Percentiles rank a stretch among this genome's conserved stretches.
These are phyloP conservation scores for Lineolata rhizophorae DNA, from an alignment of 495 filamentous ascomycete genomes.

Conservation along the genomic window DNA sequence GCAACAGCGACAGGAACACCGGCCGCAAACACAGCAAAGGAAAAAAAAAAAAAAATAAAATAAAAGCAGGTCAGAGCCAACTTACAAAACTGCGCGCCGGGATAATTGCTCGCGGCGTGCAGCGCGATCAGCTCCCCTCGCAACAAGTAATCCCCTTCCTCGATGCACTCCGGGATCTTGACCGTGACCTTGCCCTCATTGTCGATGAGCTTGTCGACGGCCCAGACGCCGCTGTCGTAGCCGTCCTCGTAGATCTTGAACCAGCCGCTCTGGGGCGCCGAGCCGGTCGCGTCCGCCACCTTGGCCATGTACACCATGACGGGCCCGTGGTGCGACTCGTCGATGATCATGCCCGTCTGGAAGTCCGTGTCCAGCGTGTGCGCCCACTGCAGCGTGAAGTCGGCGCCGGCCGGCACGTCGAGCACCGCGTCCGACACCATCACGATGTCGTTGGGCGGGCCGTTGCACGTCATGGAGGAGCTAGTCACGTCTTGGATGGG, in stretches of 20 bases:
- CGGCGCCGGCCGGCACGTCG: background rate
- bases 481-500: background rate
- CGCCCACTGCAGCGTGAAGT: background rate
- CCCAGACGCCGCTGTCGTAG: background rate
- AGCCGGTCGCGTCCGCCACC: background rate
- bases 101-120: constrained; percentile 17
- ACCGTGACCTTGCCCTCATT: background rate
- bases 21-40: too few species aligned
- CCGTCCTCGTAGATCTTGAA: background rate
- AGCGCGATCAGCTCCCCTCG: constrained; percentile 25
- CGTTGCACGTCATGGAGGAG: background rate
- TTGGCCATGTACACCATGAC: background rate
- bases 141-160: constrained; percentile 20
- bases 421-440: background rate
- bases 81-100: constrained; percentile 27
- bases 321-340: background rate
- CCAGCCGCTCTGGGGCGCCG: too few species aligned
- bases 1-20: too few species aligned
- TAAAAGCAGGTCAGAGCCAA: too few species aligned
- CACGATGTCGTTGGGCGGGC: background rate
- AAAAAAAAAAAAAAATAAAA: too few species aligned
- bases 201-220: background rate
- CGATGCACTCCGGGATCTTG: background rate
- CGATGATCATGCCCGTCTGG: too few species aligned
- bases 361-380: background rate